Base-by-base conservation (phyloP, 2,329 filamentous ascomycete species). In the Alternaria angustiovoidea region DNA sequence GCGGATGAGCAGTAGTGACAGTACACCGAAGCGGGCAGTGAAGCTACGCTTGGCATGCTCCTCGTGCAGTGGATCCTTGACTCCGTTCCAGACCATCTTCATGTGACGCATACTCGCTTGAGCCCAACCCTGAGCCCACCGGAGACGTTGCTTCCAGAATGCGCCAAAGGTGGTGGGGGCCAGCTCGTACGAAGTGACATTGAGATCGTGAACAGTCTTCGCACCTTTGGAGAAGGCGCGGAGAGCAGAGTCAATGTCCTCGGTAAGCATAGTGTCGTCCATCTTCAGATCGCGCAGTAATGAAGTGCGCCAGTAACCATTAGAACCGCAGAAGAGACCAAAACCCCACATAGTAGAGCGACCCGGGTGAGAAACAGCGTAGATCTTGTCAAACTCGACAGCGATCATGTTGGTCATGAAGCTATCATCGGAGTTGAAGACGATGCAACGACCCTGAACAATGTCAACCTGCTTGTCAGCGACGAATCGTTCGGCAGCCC, bases 331-430 rank as follows among this genome's bases (percentile, higher is more conserved):
- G 71, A 84, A 84, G 5, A 84, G 76, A 14, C 82, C 82, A 56
- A 84, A 84, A 5, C 78, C 79, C 69, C 79, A 84, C 75, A 84
- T 80, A 5, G 78, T 75, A 9, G 81, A 78, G 9, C 82, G 78
- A 5, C 82, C 82, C 2, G 82, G 82, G 63, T 84, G 82, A 11
- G 82, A 83, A 11, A 83, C 82, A 2, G 82, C 82, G 63, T 84
- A 84, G 59, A 84, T 84, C 68, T 84, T 84, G 69, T 84, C 82
- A 57, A 84, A 84, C 62, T 84, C 82, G 34, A 84, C 79, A 2
- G 80, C 77, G 16, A 84, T 83, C 80, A 84, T 81, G 47, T 75
- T 79, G 1, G 82, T 79, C 43, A 82, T 73, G 64, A 82, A 77
- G 5, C 74, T 79, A 5, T 81, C 79, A 12, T 75, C 73, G 5